Evolutionary conservation across 2,329 filamentous ascomycete species (phyloP).

Genomic region (Falciphora oryzae): DNA sequence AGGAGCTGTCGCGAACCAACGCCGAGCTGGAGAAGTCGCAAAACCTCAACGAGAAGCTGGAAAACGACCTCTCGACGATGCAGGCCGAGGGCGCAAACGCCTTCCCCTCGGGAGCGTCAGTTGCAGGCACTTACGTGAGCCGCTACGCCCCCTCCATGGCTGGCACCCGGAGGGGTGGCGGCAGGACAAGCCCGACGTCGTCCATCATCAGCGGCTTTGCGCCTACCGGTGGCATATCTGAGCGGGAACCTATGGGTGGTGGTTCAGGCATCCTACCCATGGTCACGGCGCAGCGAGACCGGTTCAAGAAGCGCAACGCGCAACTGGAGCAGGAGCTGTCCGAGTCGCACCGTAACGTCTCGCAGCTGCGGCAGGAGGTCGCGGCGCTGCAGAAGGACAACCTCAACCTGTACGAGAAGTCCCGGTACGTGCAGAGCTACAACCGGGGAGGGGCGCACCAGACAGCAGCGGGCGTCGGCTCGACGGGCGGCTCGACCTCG

Average conservation of each 20-base stretch:
- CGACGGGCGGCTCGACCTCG: conserved; percentile 42
- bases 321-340: conserved; percentile 89
- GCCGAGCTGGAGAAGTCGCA: conserved; percentile 81
- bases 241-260: conserved; percentile 61
- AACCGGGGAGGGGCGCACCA: conserved; percentile 56
- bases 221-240: conserved; percentile 12
- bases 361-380: conserved; percentile 83
- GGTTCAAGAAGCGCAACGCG: conserved; percentile 92
- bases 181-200: conserved; percentile 79
- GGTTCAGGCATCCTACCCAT: conserved; percentile 91
- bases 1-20: conserved; percentile 77
- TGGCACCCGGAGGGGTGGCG: conserved; percentile 20
- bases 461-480: neutral
- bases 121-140: conserved; percentile 85
- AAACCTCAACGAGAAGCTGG: conserved; percentile 79
- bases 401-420: conserved; percentile 93
- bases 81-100: conserved; percentile 79
- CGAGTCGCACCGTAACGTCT: conserved; percentile 74
- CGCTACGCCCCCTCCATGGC: conserved; percentile 65
- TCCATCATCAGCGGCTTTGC: conserved; percentile 97
- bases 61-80: conserved; percentile 83
- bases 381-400: conserved; percentile 94
- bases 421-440: conserved; percentile 91
- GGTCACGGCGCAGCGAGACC: conserved; percentile 95
- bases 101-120: conserved; percentile 85